These are phyloP conservation scores for Didymella exigua DNA, from an alignment of 2,329 filamentous ascomycete genomes.

Conservation along the genomic window DNA sequence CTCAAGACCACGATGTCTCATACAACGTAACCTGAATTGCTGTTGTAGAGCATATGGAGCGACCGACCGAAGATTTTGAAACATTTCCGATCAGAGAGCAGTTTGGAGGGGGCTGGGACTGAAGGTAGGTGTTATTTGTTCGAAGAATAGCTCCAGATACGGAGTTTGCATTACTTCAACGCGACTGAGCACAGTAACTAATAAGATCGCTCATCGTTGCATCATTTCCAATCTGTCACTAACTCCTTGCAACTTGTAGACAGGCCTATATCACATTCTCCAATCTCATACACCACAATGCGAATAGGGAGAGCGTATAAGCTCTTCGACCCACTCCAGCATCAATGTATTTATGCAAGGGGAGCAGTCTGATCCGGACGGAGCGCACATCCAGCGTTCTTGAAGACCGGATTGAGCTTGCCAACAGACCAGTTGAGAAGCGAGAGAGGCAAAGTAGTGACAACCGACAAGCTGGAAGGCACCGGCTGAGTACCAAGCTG, in stretches of 20 bases:
- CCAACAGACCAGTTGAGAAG: slow-evolving; percentile 23
- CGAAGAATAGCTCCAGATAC: too few species aligned
- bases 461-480: slow-evolving; percentile 34
- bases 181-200: not conserved
- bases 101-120: too few species aligned
- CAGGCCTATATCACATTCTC: not conserved
- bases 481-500: slow-evolving; percentile 49
- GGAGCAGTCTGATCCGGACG: slow-evolving; percentile 51
- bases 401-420: slow-evolving; percentile 33
- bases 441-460: slow-evolving; percentile 18
- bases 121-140: too few species aligned
- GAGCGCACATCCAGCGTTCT: slow-evolving; percentile 50
- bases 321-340: slow-evolving; percentile 12
- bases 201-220: not conserved
- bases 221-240: not conserved
- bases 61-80: too few species aligned
- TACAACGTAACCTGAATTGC: too few species aligned
- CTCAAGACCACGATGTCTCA: too few species aligned
- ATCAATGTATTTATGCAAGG: not conserved
- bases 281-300: not conserved
- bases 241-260: not conserved
- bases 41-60: too few species aligned
- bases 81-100: too few species aligned
- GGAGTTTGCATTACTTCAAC: too few species aligned
- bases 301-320: slow-evolving; percentile 14